Conservation (phyloP, 78 protist genomes). For the Mastigamoeba balamuthi region DNA sequence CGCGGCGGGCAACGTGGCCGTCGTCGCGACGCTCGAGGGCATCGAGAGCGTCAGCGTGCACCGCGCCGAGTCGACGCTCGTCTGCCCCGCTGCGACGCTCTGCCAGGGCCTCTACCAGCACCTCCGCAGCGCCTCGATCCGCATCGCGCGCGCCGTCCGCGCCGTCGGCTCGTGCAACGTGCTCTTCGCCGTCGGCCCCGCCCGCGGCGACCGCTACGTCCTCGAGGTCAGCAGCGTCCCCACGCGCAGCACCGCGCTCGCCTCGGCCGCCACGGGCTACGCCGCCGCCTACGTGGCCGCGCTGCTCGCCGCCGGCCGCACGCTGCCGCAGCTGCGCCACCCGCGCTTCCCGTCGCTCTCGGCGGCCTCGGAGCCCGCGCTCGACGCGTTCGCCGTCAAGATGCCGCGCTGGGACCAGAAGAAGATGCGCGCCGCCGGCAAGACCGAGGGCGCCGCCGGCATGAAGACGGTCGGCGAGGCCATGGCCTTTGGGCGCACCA, state of each 20-base stretch:
- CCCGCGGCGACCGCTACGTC: constrained; percentile 62
- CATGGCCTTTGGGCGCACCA: constrained; percentile 92
- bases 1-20: constrained; percentile 87
- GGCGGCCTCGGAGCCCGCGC: constrained; percentile 92
- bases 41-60: constrained; percentile 95
- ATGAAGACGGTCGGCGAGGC: constrained; percentile 97
- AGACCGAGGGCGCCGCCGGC: constrained; percentile 37
- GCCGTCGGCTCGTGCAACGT: constrained; percentile 97
- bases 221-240: constrained; percentile 92
- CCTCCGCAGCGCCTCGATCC: constrained; percentile 80
- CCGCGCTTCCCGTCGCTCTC: constrained; percentile 73
- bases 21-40: constrained; percentile 98
- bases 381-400: constrained; percentile 89
- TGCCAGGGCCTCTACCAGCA: constrained; percentile 83
- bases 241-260: constrained; percentile 89
- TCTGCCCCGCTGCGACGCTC: constrained; percentile 95
- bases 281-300: constrained; percentile 93
- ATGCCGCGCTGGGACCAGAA: constrained; percentile 75
- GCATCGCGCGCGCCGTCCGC: constrained; percentile 86
- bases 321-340: constrained; percentile 54
- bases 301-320: constrained; percentile 77
- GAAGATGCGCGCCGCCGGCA: constrained; percentile 70
- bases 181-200: constrained; percentile 91
- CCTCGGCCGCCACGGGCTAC: constrained; percentile 95
- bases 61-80: constrained; percentile 96